phyloP scores from a whole-genome alignment of 805 yeast genomes.

The Candida caryicola region DNA sequence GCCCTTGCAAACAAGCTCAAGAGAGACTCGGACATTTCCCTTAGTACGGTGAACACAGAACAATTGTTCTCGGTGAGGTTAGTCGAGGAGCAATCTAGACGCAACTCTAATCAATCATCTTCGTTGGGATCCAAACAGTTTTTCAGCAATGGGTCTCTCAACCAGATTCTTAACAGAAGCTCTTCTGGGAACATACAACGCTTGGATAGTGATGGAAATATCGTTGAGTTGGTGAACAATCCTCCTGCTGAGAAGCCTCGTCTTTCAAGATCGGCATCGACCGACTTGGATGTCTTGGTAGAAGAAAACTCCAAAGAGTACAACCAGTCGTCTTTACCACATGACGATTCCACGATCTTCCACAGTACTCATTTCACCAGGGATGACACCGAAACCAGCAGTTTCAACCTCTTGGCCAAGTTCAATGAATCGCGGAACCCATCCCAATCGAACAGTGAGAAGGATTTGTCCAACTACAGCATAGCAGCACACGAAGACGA shows the following conservation, averaged over 20 bases:
- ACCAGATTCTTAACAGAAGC: constrained; percentile 24
- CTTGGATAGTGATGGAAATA: constrained; percentile 45
- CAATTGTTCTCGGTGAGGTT: constrained; percentile 77
- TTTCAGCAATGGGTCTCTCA: constrained; percentile 24
- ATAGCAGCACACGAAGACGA: constrained; percentile 11
- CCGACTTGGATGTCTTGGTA: constrained; percentile 27
- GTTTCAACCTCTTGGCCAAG: constrained; percentile 18
- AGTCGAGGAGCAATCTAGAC: constrained; percentile 51
- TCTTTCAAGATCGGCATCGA: constrained; percentile 23
- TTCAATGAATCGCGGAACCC: constrained; percentile 16
- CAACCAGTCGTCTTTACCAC: constrained; percentile 1
- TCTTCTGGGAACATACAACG: constrained; percentile 40
- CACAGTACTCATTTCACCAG: constrained; percentile 11
- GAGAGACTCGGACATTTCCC: constrained; percentile 69
- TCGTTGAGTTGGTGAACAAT: constrained; percentile 21
- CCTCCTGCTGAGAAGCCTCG: constrained; percentile 19
- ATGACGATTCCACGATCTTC: constrained; percentile 12
- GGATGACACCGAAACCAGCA: constrained; percentile 13
- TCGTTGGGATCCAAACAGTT: constrained; percentile 18
- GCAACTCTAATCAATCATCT: constrained; percentile 31
- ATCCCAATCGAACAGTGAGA: constrained; percentile 15
- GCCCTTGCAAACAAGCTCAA: constrained; percentile 19
- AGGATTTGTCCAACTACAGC: constrained; percentile 10
- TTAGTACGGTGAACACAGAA: constrained; percentile 83
- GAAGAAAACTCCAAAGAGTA: constrained; percentile 30